Base-by-base conservation (phyloP, 2,329 filamentous ascomycete genomes). In the Colletotrichum sp. region DNA sequence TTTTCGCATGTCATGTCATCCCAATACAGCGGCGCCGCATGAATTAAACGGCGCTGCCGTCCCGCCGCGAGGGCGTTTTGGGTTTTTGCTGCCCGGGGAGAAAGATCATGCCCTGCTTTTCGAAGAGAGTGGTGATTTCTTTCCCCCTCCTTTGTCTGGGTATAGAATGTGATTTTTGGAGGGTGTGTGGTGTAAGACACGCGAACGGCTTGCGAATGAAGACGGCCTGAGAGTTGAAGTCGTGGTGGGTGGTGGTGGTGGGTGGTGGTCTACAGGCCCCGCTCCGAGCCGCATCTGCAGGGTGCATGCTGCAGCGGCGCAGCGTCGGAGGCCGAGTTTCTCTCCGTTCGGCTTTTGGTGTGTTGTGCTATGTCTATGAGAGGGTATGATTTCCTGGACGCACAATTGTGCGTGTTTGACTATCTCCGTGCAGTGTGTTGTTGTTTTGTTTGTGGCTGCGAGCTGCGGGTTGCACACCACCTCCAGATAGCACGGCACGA, bases 291-390 rank as follows among this genome's bases (percentile, higher is more conserved):
- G 44, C 44, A 52, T 52, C n/a, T 22, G n/a, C 44, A 52, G 44
- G 44, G 44, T 52, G 44, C 44, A 52, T 52, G 44, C 44, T 52
- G 44, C 44, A 52, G 44, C 44, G 44, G 44, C 44, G 44, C 44
- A 48, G 44, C 44, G 44, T 25, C 55, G 27, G 39, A 12, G 39
- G 44, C 44, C 44, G 44, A 52, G 44, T 13, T 3, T 52, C 44
- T 52, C 0, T 1, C 19, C 3, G n/a, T 9, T 39, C 5, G 16
- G n/a, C n/a, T 19, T 0, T 16, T 39, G 8, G 8, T n/a, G 39
- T n/a, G 39, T 44, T 6, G 19, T 44, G 39, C 1, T 7, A 2
- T 22, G n/a, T 0, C 0, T 13, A 5, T 22, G 44, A 22, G 44
- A 52, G n/a, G 11, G 44, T 52, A 52, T 52, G n/a, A 22, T 22